Percentiles rank a stretch among this genome's conserved stretches.
Evolutionary conservation across 805 yeast species (phyloP).

Genomic region (Yamadazyma scolyti): DNA sequence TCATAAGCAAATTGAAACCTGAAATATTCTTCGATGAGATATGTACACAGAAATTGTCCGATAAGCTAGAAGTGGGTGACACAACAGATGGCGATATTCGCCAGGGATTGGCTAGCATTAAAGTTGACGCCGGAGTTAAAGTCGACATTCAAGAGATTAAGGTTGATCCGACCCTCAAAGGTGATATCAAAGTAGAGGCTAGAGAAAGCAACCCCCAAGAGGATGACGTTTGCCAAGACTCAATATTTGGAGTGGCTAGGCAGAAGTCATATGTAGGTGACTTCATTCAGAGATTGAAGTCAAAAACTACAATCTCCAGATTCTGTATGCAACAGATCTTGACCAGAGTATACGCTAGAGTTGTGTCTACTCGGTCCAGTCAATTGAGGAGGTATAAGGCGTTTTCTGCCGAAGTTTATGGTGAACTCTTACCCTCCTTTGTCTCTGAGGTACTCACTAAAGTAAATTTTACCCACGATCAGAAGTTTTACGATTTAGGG

Average conservation of each 20-base stretch:
- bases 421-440: conserved; percentile 81
- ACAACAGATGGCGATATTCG: too few species aligned
- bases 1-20: conserved; percentile 1
- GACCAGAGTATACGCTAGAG: conserved; percentile 68
- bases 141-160: too few species aligned
- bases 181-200: too few species aligned
- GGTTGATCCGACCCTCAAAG: too few species aligned
- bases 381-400: conserved; percentile 72
- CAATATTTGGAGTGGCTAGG: too few species aligned
- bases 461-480: conserved; percentile 50
- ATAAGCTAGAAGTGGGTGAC: neutral
- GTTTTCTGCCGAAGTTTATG: conserved; percentile 87
- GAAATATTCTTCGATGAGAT: conserved; percentile 4
- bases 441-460: conserved; percentile 58
- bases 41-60: neutral
- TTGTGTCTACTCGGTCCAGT: conserved; percentile 70
- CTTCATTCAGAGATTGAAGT: conserved; percentile 18
- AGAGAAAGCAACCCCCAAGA: too few species aligned
- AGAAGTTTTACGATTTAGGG: conserved; percentile 81
- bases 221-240: too few species aligned
- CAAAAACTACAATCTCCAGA: conserved; percentile 23
- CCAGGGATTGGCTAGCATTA: too few species aligned
- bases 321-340: conserved; percentile 62
- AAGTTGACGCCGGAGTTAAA: too few species aligned
- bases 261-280: conserved; percentile 13